Evolutionary conservation across 768 basidiomycete genomes (phyloP).

Genomic region (Leccinum ochraceum): DNA sequence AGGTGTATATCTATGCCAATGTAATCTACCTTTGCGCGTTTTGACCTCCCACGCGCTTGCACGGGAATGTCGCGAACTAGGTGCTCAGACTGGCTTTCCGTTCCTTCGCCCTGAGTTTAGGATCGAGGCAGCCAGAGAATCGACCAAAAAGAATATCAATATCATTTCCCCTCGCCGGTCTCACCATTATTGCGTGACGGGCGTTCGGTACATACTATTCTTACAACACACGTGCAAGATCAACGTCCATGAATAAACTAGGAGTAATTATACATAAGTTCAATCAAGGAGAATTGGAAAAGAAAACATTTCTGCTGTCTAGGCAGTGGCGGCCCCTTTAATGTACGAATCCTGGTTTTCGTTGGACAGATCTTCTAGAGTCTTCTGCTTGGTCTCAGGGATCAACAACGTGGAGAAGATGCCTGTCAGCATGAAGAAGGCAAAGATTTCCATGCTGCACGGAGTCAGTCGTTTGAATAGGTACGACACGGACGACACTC

Average conservation of each 20-base stretch:
- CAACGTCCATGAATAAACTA: not conserved
- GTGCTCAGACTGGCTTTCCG: not conserved
- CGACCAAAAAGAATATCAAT: not conserved
- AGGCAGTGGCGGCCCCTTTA: constrained; percentile 17
- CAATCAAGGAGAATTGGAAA: not conserved
- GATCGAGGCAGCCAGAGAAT: not conserved
- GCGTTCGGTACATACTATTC: not conserved
- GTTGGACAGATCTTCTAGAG: constrained; percentile 73
- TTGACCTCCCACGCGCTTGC: not conserved
- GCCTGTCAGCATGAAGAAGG: constrained; percentile 85
- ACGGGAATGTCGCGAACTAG: not conserved
- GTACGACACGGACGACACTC: constrained; percentile 26
- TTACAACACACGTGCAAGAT: not conserved
- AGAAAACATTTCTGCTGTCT: not conserved
- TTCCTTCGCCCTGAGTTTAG: not conserved
- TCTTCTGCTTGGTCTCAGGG: constrained; percentile 71
- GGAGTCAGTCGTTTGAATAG: constrained; percentile 6
- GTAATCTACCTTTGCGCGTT: not conserved
- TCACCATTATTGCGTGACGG: not conserved
- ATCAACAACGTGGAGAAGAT: constrained; percentile 78
- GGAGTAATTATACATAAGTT: not conserved
- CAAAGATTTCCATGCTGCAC: constrained; percentile 72
- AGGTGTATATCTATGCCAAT: not conserved
- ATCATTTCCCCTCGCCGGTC: too few relatives aligned
- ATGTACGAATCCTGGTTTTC: constrained; percentile 69